Percentiles rank a stretch among this genome's conserved stretches.
Evolutionary conservation across 768 basidiomycete species (phyloP).

Genomic region (Artomyces pyxidatus): DNA sequence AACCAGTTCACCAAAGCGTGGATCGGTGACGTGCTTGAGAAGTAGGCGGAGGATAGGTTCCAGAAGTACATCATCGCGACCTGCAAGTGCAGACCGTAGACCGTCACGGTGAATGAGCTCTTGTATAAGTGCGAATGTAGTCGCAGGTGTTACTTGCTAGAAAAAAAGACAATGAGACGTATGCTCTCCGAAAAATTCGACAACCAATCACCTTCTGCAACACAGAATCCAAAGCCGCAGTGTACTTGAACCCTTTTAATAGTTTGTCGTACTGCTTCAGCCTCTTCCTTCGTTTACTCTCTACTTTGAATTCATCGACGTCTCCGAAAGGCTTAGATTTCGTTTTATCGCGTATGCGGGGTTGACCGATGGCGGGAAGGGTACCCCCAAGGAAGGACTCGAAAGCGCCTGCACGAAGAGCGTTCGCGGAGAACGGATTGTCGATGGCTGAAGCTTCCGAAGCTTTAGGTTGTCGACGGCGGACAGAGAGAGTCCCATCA

Average conservation of each 20-base stretch:
- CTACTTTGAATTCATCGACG: constrained; percentile 69
- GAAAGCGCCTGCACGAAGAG: constrained; percentile 48
- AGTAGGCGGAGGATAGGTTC: constrained; percentile 88
- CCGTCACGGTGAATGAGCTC: constrained; percentile 92
- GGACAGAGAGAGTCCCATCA: constrained; percentile 96
- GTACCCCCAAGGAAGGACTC: constrained; percentile 58
- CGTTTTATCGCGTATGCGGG: constrained; percentile 40
- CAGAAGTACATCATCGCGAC: constrained; percentile 88
- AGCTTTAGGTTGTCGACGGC: constrained; percentile 73
- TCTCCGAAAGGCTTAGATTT: constrained; percentile 48
- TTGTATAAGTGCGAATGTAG: constrained; percentile 84
- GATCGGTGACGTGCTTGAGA: constrained; percentile 78
- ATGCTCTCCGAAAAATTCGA: neutral
- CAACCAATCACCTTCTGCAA: constrained; percentile 57
- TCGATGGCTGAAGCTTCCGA: constrained; percentile 39
- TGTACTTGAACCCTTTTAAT: constrained; percentile 90
- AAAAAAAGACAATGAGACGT: constrained; percentile 3
- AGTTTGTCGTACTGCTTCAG: constrained; percentile 84
- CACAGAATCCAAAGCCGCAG: constrained; percentile 88
- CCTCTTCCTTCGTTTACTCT: constrained; percentile 58
- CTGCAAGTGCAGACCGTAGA: constrained; percentile 73
- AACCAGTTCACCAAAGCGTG: constrained; percentile 86
- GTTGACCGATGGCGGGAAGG: constrained; percentile 48
- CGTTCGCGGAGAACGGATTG: constrained; percentile 27
- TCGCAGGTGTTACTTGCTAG: constrained; percentile 77